phyloP scores from a whole-genome alignment of 106 monocot genomes.

The Agapanthus africanus region DNA sequence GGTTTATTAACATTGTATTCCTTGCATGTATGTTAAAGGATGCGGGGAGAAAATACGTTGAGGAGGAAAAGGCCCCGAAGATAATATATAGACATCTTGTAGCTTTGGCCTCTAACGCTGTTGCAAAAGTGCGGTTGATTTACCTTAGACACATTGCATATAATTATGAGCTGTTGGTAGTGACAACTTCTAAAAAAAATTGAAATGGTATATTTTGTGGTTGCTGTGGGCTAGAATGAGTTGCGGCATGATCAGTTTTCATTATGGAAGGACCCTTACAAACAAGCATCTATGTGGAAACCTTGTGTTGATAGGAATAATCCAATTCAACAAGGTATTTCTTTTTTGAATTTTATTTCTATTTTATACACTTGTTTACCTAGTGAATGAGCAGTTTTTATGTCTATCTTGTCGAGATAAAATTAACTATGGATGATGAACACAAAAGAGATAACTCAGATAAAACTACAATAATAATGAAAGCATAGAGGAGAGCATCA shows the following conservation, averaged over 20 bases:
- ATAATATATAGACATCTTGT: constrained; percentile 44
- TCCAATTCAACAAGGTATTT: constrained; percentile 36
- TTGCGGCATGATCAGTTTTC: constrained; percentile 17
- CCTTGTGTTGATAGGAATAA: constrained; percentile 52
- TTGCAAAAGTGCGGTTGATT: constrained; percentile 32
- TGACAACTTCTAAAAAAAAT: background rate
- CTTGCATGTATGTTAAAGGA: constrained; percentile 21
- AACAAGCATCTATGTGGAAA: constrained; percentile 40
- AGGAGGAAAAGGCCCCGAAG: constrained; percentile 13
- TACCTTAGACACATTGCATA: background rate
- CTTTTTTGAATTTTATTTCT: too few species aligned
- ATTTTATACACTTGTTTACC: background rate
- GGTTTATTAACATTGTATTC: background rate
- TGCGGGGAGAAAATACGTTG: constrained; percentile 9
- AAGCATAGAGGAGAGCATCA: background rate
- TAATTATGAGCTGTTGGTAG: background rate
- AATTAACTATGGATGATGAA: background rate
- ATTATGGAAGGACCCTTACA: constrained; percentile 45
- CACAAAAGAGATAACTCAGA: background rate
- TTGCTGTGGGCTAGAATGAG: constrained; percentile 28
- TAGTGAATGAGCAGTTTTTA: background rate
- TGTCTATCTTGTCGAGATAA: too few species aligned
- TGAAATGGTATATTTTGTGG: constrained; percentile 1
- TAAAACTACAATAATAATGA: background rate
- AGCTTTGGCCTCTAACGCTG: constrained; percentile 27